Conservation (phyloP, 257 asterid genomes). For the Cruciata laevipes region DNA sequence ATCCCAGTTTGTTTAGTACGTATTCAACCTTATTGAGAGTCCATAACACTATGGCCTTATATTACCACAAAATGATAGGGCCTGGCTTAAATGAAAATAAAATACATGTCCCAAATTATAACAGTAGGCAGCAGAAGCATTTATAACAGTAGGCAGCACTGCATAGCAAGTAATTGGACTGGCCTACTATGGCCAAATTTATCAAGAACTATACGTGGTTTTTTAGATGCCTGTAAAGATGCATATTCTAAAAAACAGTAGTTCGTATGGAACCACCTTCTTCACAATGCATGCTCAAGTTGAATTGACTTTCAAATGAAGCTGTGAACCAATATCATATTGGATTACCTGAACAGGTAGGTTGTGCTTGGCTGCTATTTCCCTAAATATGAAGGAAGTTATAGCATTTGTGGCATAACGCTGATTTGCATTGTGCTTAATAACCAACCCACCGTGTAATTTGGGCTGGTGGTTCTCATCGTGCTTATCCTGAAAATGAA, state of each 20-base stretch:
- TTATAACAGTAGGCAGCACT: neutral
- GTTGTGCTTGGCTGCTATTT: conserved; percentile 68
- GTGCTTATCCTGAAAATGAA: conserved; percentile 68
- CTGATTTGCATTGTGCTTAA: conserved; percentile 92
- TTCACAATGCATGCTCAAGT: too few relatives aligned
- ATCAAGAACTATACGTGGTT: neutral
- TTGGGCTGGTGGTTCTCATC: conserved; percentile 97
- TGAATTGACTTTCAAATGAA: neutral
- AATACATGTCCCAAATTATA: neutral
- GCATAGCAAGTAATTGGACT: neutral
- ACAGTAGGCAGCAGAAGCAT: neutral
- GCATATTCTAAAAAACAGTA: neutral
- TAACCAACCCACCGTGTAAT: conserved; percentile 87
- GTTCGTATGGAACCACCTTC: too few relatives aligned
- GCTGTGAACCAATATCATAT: neutral
- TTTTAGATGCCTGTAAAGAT: neutral
- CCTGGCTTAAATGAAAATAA: neutral
- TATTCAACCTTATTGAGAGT: neutral
- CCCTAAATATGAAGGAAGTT: conserved; percentile 77
- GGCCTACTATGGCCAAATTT: neutral
- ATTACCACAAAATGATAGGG: neutral
- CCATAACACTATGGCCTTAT: neutral
- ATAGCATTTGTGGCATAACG: conserved; percentile 92
- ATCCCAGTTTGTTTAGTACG: neutral
- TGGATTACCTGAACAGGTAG: conserved; percentile 74